A percentile compares a stretch with the other conserved stretches of the same genome.
Evolutionary conservation across 192 early-diverging fungal species (phyloP).

Genomic region (Rhizophagus sp.): DNA sequence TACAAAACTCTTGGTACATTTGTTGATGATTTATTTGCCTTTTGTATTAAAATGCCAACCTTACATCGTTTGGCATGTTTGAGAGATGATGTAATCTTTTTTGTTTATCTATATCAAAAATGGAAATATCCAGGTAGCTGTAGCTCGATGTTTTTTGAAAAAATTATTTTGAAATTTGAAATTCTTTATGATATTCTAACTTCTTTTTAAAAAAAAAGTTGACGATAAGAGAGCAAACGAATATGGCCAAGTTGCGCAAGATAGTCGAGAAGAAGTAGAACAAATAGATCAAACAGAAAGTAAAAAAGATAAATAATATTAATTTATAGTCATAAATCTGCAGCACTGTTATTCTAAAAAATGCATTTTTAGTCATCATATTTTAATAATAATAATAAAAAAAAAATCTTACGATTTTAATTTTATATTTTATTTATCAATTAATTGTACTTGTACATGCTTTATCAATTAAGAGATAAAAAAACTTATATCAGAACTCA

Average conservation of each 20-base stretch:
- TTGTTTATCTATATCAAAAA: conserved; percentile 84
- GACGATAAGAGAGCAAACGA: conserved; percentile 88
- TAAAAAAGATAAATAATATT: conserved; percentile 46
- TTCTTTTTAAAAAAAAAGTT: conserved; percentile 34
- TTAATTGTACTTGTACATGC: background rate
- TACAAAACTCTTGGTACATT: conserved; percentile 79
- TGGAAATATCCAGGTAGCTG: conserved; percentile 63
- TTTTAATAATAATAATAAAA: too few relatives aligned
- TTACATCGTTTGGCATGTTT: conserved; percentile 83
- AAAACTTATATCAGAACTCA: too few relatives aligned
- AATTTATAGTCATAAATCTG: background rate
- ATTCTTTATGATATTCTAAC: background rate
- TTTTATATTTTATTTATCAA: background rate
- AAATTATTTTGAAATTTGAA: background rate
- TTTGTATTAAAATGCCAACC: conserved; percentile 94
- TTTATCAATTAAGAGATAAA: too few relatives aligned
- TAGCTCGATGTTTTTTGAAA: background rate
- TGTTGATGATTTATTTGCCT: conserved; percentile 89
- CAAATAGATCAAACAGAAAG: conserved; percentile 29
- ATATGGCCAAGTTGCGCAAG: conserved; percentile 74
- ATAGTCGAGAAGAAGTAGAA: conserved; percentile 15
- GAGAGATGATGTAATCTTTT: conserved; percentile 84
- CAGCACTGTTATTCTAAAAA: background rate
- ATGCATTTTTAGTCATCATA: background rate
- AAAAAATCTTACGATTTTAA: background rate